phyloP scores from a whole-genome alignment of 257 asterid species.

The Solanum arcanum region DNA sequence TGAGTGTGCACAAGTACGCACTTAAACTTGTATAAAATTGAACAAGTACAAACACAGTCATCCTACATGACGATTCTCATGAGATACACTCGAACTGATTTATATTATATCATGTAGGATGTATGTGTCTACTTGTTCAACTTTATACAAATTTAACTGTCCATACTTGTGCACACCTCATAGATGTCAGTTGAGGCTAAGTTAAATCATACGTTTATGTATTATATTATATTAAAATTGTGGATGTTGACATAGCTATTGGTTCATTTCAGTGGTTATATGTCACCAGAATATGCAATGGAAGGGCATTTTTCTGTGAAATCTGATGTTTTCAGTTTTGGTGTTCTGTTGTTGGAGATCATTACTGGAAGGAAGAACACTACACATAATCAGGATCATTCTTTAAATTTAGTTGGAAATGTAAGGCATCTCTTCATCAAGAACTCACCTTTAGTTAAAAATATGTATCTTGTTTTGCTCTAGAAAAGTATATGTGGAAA shows the following conservation, averaged over 20 bases:
- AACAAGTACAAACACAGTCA: background rate
- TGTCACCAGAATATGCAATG: conserved; percentile 28
- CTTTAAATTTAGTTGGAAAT: conserved; percentile 23
- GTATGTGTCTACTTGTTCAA: background rate
- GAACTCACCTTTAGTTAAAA: background rate
- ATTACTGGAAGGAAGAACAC: conserved; percentile 16
- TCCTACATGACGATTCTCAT: accelerated
- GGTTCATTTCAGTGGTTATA: conserved; percentile 11
- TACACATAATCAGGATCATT: conserved; percentile 16
- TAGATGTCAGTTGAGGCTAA: background rate
- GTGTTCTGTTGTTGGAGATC: conserved; percentile 24
- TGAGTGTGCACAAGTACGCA: background rate
- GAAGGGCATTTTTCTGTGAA: conserved; percentile 19
- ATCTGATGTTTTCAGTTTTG: conserved; percentile 25
- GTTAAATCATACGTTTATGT: no score
- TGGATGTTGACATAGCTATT: background rate
- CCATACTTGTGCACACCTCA: background rate
- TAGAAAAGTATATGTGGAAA: background rate
- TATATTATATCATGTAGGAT: no score
- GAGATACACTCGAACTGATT: background rate
- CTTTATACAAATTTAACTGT: no score
- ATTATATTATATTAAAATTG: background rate
- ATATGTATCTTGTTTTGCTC: background rate
- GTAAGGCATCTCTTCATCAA: conserved; percentile 4
- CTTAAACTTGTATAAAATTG: background rate